Evolutionary conservation across 306 rosid genomes (phyloP), one percentile per base, ranked within the genome.

Genomic region (Benincasa hispida): DNA sequence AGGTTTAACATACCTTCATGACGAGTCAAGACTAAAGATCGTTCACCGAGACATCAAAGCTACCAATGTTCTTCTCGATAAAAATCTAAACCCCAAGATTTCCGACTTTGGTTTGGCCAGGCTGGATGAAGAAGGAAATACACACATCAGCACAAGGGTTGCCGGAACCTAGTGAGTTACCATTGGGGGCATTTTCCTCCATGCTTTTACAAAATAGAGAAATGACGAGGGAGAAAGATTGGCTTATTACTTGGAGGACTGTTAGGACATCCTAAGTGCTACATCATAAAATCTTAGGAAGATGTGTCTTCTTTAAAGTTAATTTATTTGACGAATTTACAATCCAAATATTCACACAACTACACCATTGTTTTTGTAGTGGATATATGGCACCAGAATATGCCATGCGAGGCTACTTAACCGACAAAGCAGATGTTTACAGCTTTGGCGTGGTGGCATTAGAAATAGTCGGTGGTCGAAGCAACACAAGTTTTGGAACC

Each of bases 381-480:
- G 87, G 88, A 6, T 85, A 90, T 50, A 82, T 85, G 79, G 89
- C 92, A 34, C 87, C 87, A 0, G 89, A 86, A 63, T 91, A 89
- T 58, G 87, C 89, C 15, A 88, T 87, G 92, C 85, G 85, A 24
- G 91, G 96, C 56, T 81, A 91, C 75, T 81, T 91, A 55, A 88
- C 94, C 0, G 87, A 91, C 48, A 93, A 91, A 78, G 92, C 85
- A 72, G 98, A 93, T 68, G 89, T 91, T 1, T 91, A 93, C 68
- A 93, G 96, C 67, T 91, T 86, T 28, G 95, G 91, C 18, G 72
- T 91, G 17, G 84, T 88, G 19, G 78, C 75, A 1, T 75, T 87
- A 54, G 93, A 92, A 76, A 82, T 86, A 14, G 66, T 86, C 10
- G 80, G 84, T 59, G 96, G 93, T 35, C 88, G 79, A 67, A 75